Evolutionary conservation across 257 asterid genomes (phyloP).

Genomic region (Solanum dulcamara): DNA sequence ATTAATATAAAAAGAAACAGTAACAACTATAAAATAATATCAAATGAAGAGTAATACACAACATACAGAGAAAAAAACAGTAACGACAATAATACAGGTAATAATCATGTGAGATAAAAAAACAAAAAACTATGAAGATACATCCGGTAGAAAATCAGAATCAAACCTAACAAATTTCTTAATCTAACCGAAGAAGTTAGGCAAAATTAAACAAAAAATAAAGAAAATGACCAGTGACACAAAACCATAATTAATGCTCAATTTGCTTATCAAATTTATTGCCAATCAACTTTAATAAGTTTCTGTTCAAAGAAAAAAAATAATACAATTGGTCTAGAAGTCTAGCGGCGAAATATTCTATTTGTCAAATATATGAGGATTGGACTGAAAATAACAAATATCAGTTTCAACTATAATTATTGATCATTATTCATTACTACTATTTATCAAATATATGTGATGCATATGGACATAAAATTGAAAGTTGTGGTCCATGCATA

Average conservation of each 20-base stretch:
- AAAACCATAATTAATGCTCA: not conserved
- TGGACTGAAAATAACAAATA: not conserved
- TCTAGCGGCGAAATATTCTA: not conserved
- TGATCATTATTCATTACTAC: not conserved
- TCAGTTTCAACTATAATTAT: not conserved
- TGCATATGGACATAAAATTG: not conserved
- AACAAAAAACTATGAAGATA: not conserved
- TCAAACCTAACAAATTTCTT: not conserved
- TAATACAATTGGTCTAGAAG: not conserved
- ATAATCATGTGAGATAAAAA: too few relatives aligned
- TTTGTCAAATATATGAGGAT: not conserved
- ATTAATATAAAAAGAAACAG: too few relatives aligned
- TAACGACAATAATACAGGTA: too few relatives aligned
- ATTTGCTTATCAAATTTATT: not conserved
- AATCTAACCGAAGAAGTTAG: not conserved
- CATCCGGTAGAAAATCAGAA: not conserved
- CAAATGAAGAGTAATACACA: too few relatives aligned
- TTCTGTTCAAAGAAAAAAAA: not conserved
- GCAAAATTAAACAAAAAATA: not conserved
- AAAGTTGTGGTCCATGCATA: not conserved
- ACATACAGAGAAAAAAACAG: too few relatives aligned
- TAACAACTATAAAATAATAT: too few relatives aligned
- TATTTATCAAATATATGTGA: not conserved
- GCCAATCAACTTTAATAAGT: not conserved
- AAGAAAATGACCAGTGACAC: not conserved